phyloP scores from a whole-genome alignment of 306 rosid genomes.

The Castanea mollissima region DNA sequence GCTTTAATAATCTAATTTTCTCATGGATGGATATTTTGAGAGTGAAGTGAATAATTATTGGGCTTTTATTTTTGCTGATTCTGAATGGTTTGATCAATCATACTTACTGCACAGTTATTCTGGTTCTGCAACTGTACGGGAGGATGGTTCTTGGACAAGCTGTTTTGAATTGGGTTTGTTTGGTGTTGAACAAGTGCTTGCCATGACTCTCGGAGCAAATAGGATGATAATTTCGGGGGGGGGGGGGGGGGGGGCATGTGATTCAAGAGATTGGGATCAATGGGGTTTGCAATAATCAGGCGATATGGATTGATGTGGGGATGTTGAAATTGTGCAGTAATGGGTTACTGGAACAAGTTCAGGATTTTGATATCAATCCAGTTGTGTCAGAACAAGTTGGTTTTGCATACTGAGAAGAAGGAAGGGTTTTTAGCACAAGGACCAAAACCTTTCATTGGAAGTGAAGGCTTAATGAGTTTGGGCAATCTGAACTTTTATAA shows the following conservation, averaged over 20 bases:
- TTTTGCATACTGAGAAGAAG: constrained; percentile 22
- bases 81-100: no score
- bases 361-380: constrained; percentile 56
- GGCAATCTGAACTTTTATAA: background rate
- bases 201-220: constrained; percentile 72
- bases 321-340: constrained; percentile 68
- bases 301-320: constrained; percentile 23
- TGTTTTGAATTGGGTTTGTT: no score
- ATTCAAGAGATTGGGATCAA: constrained; percentile 72
- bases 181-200: constrained; percentile 12
- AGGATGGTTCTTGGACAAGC: no score
- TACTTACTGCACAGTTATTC: no score
- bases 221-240: constrained; percentile 71
- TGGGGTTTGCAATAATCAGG: constrained; percentile 52
- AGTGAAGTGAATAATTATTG: no score
- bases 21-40: no score
- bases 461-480: constrained; percentile 51
- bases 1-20: no score
- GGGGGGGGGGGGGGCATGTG: constrained; percentile 32
- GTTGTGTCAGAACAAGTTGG: constrained; percentile 5
- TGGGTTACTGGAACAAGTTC: constrained; percentile 62
- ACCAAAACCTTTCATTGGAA: constrained; percentile 57
- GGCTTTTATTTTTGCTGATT: no score
- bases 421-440: constrained; percentile 36
- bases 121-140: no score